Percentiles rank a stretch among this genome's conserved stretches.
phyloP scores from a whole-genome alignment of 1,284 basidiomycete genomes.

The Sphagnurus paluster region DNA sequence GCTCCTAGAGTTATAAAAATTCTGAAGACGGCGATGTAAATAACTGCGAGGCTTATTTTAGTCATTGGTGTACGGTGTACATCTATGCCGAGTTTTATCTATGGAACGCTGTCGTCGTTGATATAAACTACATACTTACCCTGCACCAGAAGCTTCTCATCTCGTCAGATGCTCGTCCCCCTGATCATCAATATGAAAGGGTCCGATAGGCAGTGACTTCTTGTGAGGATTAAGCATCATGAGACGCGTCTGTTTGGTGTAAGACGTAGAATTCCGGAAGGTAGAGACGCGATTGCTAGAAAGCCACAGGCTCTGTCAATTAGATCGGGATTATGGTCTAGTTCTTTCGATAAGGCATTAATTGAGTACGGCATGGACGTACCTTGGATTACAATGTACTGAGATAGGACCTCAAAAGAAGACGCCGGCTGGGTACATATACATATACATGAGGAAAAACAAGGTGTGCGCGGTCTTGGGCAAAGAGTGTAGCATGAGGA shows the following conservation, averaged over 20 bases:
- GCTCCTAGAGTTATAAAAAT: too few species aligned
- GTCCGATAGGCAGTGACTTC: slow-evolving; percentile 1
- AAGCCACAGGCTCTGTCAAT: slow-evolving; percentile 8
- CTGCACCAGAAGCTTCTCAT: slow-evolving; percentile 2
- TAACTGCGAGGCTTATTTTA: too few species aligned
- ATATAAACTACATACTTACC: too few species aligned
- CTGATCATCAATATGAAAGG: slow-evolving; percentile 12
- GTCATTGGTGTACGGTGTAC: too few species aligned
- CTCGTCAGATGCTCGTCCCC: not conserved
- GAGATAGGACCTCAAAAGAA: slow-evolving; percentile 8
- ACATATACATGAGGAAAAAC: not conserved
- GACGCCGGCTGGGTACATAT: not conserved
- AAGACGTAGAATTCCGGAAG: too few species aligned
- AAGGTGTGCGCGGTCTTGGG: not conserved
- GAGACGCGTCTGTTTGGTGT: too few species aligned
- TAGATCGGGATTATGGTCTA: slow-evolving; percentile 5
- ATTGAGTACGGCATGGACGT: not conserved
- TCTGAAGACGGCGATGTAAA: too few species aligned
- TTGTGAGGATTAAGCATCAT: slow-evolving; percentile 8
- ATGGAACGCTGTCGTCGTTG: too few species aligned
- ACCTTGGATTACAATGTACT: slow-evolving; percentile 1
- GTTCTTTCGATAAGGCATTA: slow-evolving; percentile 1
- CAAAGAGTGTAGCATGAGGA: not conserved
- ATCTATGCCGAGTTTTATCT: too few species aligned
- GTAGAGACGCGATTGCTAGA: not conserved